Evolutionary conservation across 352 stramenopile genomes (phyloP).

Genomic region (Thraustochytrium sp.): DNA sequence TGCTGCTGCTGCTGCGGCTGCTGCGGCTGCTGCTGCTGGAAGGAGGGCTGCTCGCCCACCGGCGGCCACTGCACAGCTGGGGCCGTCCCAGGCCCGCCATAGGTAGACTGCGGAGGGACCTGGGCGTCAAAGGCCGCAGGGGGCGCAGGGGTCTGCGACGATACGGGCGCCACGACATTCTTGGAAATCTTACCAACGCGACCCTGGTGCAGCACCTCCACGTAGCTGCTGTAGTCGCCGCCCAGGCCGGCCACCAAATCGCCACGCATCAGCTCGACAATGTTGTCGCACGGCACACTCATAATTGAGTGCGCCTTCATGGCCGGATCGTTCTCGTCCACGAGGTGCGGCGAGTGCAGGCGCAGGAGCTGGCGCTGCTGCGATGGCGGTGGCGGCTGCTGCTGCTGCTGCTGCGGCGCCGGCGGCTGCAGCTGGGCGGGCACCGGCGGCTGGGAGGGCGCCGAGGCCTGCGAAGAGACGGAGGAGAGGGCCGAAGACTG

Average conservation of each 20-base stretch:
- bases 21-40: not conserved
- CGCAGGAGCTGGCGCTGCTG: not conserved
- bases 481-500: not conserved
- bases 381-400: not conserved
- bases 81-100: not conserved
- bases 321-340: not conserved
- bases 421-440: not conserved
- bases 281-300: constrained; percentile 8
- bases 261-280: constrained; percentile 13
- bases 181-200: not conserved
- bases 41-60: not conserved
- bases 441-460: not conserved
- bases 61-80: not conserved
- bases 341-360: not conserved
- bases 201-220: not conserved
- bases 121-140: not conserved
- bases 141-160: not conserved
- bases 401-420: not conserved
- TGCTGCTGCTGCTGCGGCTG: not conserved
- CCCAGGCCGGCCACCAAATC: not conserved
- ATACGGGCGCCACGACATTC: not conserved
- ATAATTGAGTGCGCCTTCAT: constrained; percentile 6
- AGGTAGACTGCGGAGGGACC: not conserved
- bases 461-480: not conserved
- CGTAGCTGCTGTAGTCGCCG: not conserved